Evolutionary conservation across 2,329 filamentous ascomycete species (phyloP), one percentile per base, ranked within the genome.

Genomic region (Phoma sp.): DNA sequence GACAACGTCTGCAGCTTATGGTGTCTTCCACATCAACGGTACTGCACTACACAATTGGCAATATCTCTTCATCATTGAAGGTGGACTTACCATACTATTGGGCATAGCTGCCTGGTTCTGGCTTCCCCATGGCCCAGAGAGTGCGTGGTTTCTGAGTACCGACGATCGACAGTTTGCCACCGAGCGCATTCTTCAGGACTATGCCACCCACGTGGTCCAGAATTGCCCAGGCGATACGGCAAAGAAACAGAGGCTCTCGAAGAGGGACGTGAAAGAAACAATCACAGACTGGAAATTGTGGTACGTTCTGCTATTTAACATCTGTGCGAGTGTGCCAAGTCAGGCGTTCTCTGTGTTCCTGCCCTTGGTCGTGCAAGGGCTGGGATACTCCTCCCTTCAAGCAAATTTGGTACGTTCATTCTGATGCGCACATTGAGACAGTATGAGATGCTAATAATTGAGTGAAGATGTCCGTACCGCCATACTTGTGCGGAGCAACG

Each of bases 1-100:
- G 31, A 64, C 27, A 24, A 9, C 9, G 2, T 8, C 13, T 13
- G 13, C 36, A 67, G 71, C 53, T 53, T 77, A 70, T 32, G 78
- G 76, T 0, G 72, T 83, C 52, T 65, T 83, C 74, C 82, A 82
- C 61, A 78, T 83, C 45, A 59, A 72, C 32, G 72, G 71, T 9
- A 77, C 74, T 54, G 9, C 8, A 4, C 68, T 85, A 12, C 76
- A 80, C 3, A 77, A 79, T 9, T 79, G 76, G 77, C 77, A 78
- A 24, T 81, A 81, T 55, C 59, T 80, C 2, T 79, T 79, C 51
- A 74, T 79, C 6, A 75, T 80, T 25, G 76, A 79, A 47, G 77
- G 77, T 1, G 50, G 59, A 0, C 63, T 77, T 2, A 68, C 71
- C 50, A 25, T 75, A 65, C 32, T 74, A 60, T 38, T 74, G 56